Base-by-base conservation (phyloP, 768 basidiomycete species). In the Glaciozyma martinii region DNA sequence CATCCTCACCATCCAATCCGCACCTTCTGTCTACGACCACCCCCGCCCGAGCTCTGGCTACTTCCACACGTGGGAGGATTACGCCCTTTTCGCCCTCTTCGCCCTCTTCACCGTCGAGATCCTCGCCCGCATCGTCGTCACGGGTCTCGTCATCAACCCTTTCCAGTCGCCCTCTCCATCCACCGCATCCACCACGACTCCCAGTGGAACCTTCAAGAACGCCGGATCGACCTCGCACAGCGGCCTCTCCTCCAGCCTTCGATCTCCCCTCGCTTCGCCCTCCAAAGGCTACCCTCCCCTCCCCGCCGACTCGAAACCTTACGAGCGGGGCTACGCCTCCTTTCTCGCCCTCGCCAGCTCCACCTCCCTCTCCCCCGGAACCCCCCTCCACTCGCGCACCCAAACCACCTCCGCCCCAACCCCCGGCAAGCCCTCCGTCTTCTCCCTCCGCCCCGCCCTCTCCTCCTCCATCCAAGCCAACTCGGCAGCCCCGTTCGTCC, bases 31-130 rank as follows among this genome's bases (percentile, higher is more conserved):
- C 40, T 82, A 83, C 66, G 42, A 54, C 15, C 56, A 65, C 43
- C 73, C 68, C 5, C 72, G 74, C 6, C 78, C 40, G 27, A 56
- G 66, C 0, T 65, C 74, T 53, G 90, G 90, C 12, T 97, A 88
- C 78, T 95, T 97, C 77, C 84, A 86, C 65, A 69, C 77, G 18
- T 97, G 93, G 93, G 90, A 92, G 72, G 93, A 97, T 76, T 86
- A 83, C 72, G 84, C 80, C 25, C 79, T 97, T n/a, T 89, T 97
- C 75, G 82, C 73, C 25, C 78, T 97, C 60, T 97, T 97, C 77
- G 77, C 86, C 64, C 72, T 89, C 71, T 97, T 90, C 81, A 91
- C 90, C 8, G 66, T 93, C 57, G 94, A 98, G 79, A 85, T 86
- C 53, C 80, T 88, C 70, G 89, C 89, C 50, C 86, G 93, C 30